These are phyloP conservation scores for Macaranga tanarius DNA, from an alignment of 441 rosid genomes.

Conservation along the genomic window DNA sequence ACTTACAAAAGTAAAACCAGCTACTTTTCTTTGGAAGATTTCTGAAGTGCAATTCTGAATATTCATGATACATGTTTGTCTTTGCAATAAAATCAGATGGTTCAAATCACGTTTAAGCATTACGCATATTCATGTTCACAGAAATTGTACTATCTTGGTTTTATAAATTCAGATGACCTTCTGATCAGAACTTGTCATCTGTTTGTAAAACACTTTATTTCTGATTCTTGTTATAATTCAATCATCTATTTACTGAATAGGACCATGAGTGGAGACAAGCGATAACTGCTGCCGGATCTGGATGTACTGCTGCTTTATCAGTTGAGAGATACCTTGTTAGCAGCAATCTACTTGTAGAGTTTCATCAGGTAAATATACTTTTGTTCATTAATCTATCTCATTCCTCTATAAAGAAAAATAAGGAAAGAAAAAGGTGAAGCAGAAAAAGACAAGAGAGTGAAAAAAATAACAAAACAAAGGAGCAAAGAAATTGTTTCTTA, in stretches of 20 bases:
- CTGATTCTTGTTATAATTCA: constrained; percentile 6
- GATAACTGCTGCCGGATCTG: constrained; percentile 94
- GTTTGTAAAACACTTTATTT: constrained; percentile 2
- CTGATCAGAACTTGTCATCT: constrained; percentile 5
- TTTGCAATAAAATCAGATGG: constrained; percentile 3
- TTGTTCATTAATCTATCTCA: not conserved
- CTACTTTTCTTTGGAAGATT: not conserved
- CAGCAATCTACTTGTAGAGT: constrained; percentile 83
- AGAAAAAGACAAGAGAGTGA: not conserved
- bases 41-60: constrained; percentile 1
- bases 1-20: not conserved
- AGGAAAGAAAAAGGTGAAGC: not conserved
- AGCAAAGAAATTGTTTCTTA: not conserved
- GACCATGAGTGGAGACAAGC: constrained; percentile 99
- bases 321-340: constrained; percentile 92
- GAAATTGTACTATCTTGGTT: constrained; percentile 9
- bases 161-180: not conserved
- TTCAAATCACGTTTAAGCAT: not conserved
- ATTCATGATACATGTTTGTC: not conserved
- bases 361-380: constrained; percentile 70
- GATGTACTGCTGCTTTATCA: constrained; percentile 94
- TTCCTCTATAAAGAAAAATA: not conserved
- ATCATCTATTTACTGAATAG: constrained; percentile 39
- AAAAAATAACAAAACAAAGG: not conserved
- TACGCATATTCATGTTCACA: constrained; percentile 4